A percentile compares a stretch with the other conserved stretches of the same genome.
These are phyloP conservation scores for Colletotrichum tanaceti DNA, from an alignment of 2,329 filamentous ascomycete genomes.

Conservation along the genomic window DNA sequence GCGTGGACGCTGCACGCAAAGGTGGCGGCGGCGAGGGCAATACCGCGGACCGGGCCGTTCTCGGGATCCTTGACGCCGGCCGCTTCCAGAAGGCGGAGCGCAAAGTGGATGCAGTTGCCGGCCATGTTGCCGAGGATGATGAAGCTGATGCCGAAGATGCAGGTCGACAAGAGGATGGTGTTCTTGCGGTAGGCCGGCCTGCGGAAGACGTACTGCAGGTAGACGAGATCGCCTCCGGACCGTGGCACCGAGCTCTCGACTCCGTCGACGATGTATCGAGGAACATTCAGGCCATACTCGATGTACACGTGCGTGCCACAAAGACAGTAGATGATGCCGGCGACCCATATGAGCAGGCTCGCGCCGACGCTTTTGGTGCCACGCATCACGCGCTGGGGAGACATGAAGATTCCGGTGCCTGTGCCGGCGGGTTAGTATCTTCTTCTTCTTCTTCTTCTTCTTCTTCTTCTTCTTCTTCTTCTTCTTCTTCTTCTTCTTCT, in stretches of 20 bases:
- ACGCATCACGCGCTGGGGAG: conserved; percentile 49
- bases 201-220: conserved; percentile 59
- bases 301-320: conserved; percentile 54
- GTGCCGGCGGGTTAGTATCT: no score
- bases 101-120: conserved; percentile 61
- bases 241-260: conserved; percentile 43
- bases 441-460: no score
- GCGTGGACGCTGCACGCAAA: conserved; percentile 61
- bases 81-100: conserved; percentile 52
- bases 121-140: conserved; percentile 62
- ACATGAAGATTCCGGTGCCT: conserved; percentile 54
- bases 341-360: conserved; percentile 55
- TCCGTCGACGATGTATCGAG: conserved; percentile 54
- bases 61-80: conserved; percentile 46
- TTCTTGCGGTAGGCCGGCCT: conserved; percentile 50
- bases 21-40: conserved; percentile 59
- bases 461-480: no score
- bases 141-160: conserved; percentile 58
- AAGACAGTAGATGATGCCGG: conserved; percentile 53
- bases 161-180: conserved; percentile 55
- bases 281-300: conserved; percentile 61
- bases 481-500: no score
- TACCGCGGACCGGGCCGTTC: conserved; percentile 54
- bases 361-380: conserved; percentile 50
- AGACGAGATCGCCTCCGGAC: conserved; percentile 19